These are phyloP conservation scores for Fistulifera pelliculosa DNA, from an alignment of 108 stramenopile genomes.

Conservation along the genomic window DNA sequence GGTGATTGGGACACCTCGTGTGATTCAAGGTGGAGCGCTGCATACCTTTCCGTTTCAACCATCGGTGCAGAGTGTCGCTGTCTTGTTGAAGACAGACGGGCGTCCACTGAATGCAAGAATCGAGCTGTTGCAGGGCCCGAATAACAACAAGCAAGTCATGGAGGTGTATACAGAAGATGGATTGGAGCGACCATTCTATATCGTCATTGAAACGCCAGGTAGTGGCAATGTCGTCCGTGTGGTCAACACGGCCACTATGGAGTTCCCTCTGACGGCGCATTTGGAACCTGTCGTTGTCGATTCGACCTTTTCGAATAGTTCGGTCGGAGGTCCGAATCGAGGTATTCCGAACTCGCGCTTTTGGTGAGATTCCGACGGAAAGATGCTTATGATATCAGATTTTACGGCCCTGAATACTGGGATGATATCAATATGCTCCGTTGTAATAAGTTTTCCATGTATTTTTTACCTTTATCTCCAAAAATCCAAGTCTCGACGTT, in stretches of 20 bases:
- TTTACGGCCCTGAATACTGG: too few relatives aligned
- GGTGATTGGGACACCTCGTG: constrained; percentile 15
- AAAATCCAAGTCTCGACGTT: too few relatives aligned
- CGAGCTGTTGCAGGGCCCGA: constrained; percentile 77
- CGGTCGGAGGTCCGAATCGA: too few relatives aligned
- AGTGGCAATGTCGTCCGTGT: constrained; percentile 72
- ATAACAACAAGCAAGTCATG: constrained; percentile 83
- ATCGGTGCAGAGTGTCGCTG: constrained; percentile 55
- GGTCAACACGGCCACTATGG: constrained; percentile 72
- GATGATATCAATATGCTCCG: too few relatives aligned
- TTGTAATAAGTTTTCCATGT: too few relatives aligned
- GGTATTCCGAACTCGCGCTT: too few relatives aligned
- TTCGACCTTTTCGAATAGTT: not conserved
- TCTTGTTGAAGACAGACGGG: constrained; percentile 64
- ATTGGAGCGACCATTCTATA: constrained; percentile 72
- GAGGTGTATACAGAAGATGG: constrained; percentile 81
- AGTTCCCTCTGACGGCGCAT: constrained; percentile 68
- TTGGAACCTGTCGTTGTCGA: constrained; percentile 33
- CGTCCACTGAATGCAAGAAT: constrained; percentile 73
- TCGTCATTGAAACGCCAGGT: constrained; percentile 70
- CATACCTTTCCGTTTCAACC: constrained; percentile 61
- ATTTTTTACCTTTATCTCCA: too few relatives aligned
- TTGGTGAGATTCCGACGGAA: too few relatives aligned
- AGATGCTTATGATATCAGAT: too few relatives aligned
- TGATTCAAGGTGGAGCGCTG: constrained; percentile 73